phyloP scores from a whole-genome alignment of 2,329 filamentous ascomycete genomes.

The Aotearoamyces nothofagi region DNA sequence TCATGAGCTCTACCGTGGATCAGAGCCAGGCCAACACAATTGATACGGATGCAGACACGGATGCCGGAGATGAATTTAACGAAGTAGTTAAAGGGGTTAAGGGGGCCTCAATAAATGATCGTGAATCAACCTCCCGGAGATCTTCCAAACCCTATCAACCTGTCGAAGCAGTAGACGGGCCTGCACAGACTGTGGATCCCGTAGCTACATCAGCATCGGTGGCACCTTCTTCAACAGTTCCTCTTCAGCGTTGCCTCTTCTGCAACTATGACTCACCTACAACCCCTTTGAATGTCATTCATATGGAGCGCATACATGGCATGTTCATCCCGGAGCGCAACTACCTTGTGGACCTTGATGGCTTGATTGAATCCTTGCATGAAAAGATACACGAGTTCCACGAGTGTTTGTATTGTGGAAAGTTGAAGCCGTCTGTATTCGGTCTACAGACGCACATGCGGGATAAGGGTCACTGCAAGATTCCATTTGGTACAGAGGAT shows the following conservation, averaged over 20 bases:
- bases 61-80: constrained; percentile 60
- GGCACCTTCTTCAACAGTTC: constrained; percentile 20
- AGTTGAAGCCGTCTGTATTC: constrained; percentile 60
- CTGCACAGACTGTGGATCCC: constrained; percentile 7
- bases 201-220: constrained; percentile 12
- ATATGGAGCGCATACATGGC: constrained; percentile 88
- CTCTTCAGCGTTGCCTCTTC: constrained; percentile 55
- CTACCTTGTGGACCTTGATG: constrained; percentile 71
- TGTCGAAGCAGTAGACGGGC: constrained; percentile 6
- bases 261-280: constrained; percentile 77
- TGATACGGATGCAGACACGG: constrained; percentile 38
- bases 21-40: constrained; percentile 20
- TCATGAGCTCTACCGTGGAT: constrained; percentile 62
- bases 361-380: constrained; percentile 64
- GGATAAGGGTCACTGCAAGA: constrained; percentile 93
- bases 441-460: constrained; percentile 95
- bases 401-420: constrained; percentile 81
- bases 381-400: constrained; percentile 66
- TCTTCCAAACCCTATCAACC: constrained; percentile 13
- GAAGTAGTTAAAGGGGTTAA: constrained; percentile 67
- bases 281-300: constrained; percentile 59
- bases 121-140: constrained; percentile 8
- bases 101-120: constrained; percentile 35
- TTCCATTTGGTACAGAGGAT: constrained; percentile 75
- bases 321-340: constrained; percentile 89